phyloP scores from a whole-genome alignment of 1,284 basidiomycete species.

The Chalciporus sp. region DNA sequence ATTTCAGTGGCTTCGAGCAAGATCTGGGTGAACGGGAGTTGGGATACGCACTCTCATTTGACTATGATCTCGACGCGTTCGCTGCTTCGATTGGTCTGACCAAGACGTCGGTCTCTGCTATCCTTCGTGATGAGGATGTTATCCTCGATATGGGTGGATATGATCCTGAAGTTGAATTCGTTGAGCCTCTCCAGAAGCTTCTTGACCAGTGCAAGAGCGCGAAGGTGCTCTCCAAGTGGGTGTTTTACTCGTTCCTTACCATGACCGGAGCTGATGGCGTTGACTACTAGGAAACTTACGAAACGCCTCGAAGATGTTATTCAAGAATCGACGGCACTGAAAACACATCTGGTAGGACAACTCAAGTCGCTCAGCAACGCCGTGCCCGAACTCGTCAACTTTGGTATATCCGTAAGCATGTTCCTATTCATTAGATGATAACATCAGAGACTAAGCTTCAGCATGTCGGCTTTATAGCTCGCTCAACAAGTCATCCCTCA shows the following conservation, averaged over 20 bases:
- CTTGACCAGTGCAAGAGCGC: conserved; percentile 81
- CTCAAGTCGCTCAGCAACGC: conserved; percentile 72
- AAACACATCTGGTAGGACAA: conserved; percentile 67
- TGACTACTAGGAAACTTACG: conserved; percentile 71
- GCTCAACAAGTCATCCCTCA: conserved; percentile 87
- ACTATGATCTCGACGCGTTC: conserved; percentile 91
- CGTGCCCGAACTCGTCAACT: conserved; percentile 83
- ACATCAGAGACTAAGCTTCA: conserved; percentile 1
- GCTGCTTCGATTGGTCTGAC: conserved; percentile 86
- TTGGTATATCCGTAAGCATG: conserved; percentile 77
- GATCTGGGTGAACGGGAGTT: conserved; percentile 89
- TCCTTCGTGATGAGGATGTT: conserved; percentile 80
- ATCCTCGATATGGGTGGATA: conserved; percentile 71
- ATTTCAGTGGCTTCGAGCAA: conserved; percentile 79
- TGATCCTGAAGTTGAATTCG: conserved; percentile 72
- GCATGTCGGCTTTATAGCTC: conserved; percentile 48
- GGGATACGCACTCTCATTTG: conserved; percentile 79
- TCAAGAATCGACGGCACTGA: conserved; percentile 70
- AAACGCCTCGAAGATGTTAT: conserved; percentile 82
- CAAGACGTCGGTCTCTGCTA: conserved; percentile 77
- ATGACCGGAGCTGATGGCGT: conserved; percentile 5
- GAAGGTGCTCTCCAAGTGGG: conserved; percentile 79
- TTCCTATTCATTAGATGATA: not conserved
- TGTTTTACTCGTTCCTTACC: conserved; percentile 1
- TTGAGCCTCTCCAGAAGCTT: conserved; percentile 79